Evolutionary conservation across 805 yeast species (phyloP).

Genomic region (Wickerhamomyces bisporus): DNA sequence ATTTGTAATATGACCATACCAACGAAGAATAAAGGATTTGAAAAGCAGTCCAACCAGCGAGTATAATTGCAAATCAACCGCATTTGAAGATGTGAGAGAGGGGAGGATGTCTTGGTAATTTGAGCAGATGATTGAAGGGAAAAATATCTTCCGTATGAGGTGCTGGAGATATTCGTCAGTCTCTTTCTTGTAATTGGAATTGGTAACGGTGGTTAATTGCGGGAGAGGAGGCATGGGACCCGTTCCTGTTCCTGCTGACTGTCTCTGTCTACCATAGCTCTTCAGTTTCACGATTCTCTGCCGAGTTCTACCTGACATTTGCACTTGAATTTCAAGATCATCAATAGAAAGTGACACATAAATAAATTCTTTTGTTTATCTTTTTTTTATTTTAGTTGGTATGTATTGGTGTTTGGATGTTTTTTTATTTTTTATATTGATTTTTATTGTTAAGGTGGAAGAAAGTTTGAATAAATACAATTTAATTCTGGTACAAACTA

Average conservation of each 20-base stretch:
- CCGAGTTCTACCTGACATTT: constrained; percentile 4
- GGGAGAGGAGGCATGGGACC: no score
- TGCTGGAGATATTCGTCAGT: constrained; percentile 23
- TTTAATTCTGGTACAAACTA: no score
- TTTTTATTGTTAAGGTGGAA: no score
- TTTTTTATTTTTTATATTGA: no score
- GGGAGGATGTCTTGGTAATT: constrained; percentile 28
- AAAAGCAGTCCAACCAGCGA: constrained; percentile 41
- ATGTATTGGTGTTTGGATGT: no score
- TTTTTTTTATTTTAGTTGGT: not conserved
- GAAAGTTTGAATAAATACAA: no score
- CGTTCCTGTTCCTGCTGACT: not conserved
- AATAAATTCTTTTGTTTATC: not conserved
- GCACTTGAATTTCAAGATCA: not conserved
- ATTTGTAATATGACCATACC: constrained; percentile 39
- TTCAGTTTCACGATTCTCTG: constrained; percentile 14
- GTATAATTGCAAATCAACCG: constrained; percentile 40
- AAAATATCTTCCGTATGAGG: constrained; percentile 22
- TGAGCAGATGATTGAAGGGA: constrained; percentile 16
- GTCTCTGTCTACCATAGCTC: not conserved
- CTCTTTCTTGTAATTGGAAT: constrained; percentile 12
- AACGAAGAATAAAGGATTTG: constrained; percentile 40
- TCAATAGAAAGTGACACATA: not conserved
- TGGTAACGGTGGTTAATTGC: no score
- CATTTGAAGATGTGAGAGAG: constrained; percentile 32